Evolutionary conservation across 805 yeast species (phyloP), one percentile per base, ranked within the genome.

Genomic region (Dipodascus albidus): DNA sequence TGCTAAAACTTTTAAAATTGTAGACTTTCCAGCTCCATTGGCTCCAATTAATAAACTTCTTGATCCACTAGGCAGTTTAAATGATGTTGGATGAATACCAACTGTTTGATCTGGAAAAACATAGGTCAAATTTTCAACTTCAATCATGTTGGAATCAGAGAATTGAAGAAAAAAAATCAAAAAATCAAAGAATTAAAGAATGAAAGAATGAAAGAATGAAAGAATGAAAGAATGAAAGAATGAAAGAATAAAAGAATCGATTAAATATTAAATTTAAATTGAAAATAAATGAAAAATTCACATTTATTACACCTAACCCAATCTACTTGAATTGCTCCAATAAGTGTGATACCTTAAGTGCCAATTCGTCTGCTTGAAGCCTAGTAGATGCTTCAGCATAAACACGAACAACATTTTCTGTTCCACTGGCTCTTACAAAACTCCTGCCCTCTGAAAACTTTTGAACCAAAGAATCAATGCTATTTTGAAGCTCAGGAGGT

Each of bases 11-110:
- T 82, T 80, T 58, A 93, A 73, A 47, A 93, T 67, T 0, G 99
- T 93, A 1, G 96, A 87, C 67, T 93, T 93, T 2, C 99, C 98
- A 0, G 99, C 98, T 19, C 99, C 99, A 62, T 90, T 90, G 11
- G 98, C 95, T 0, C 99, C 99, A 22, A 93, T 76, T 4, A 93
- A 67, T 35, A 93, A 71, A 9, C 90, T 80, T 55, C 96, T 76
- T 1, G 91, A 78, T 3, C 85, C 81, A 76, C 85, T 79, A 0
- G 83, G 81, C 20, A 93, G 74, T 11, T 71, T 59, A 44, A 93
- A 62, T 38, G 74, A 72, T 57, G 91, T 76, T 49, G 86, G 74
- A 27, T 77, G 76, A 15, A 93, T 72, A 0, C 96, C 95, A 2
- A 86, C 77, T 51, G 76, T 75, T 2, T 76, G 72, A 52, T 76